phyloP scores from a whole-genome alignment of 495 filamentous ascomycete genomes.

The Talaromyces borbonicus region DNA sequence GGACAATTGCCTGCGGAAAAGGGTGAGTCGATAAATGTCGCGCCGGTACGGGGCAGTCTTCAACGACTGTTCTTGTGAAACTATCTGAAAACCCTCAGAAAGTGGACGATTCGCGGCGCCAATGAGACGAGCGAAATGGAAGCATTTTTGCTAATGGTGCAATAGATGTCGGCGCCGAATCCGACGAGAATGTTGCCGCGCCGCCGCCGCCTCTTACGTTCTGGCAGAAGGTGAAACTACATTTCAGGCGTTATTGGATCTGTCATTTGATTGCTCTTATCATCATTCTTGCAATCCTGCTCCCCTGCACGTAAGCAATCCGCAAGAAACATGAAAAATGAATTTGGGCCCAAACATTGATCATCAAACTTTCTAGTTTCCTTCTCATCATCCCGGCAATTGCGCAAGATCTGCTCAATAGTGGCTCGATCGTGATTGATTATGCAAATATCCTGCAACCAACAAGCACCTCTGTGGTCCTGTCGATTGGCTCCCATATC shows the following conservation, averaged over 20 bases:
- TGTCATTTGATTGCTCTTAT: constrained; percentile 27
- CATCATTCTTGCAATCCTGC: constrained; percentile 31
- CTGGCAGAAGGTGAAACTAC: constrained; percentile 13
- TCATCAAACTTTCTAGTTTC: constrained; percentile 26
- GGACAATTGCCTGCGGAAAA: constrained; percentile 1
- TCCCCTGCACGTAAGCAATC: constrained; percentile 30
- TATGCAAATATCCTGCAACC: constrained; percentile 1
- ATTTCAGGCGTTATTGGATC: constrained; percentile 33
- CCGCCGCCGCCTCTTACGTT: constrained; percentile 6
- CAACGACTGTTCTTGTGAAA: neutral
- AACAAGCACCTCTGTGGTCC: constrained; percentile 2
- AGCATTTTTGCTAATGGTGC: neutral
- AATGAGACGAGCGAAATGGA: neutral
- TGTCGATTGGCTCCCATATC: constrained; percentile 11
- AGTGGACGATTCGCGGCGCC: neutral
- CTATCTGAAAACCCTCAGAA: too few relatives aligned
- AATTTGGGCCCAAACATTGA: too few relatives aligned
- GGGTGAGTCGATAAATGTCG: neutral
- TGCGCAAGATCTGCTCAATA: constrained; percentile 31
- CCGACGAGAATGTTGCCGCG: constrained; percentile 1
- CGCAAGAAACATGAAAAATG: neutral
- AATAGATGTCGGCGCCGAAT: neutral
- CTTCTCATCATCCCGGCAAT: constrained; percentile 32
- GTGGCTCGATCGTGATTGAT: constrained; percentile 26
- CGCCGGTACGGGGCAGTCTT: too few relatives aligned